Evolutionary conservation across 805 yeast genomes (phyloP).

Genomic region (Lachancea meyersii): DNA sequence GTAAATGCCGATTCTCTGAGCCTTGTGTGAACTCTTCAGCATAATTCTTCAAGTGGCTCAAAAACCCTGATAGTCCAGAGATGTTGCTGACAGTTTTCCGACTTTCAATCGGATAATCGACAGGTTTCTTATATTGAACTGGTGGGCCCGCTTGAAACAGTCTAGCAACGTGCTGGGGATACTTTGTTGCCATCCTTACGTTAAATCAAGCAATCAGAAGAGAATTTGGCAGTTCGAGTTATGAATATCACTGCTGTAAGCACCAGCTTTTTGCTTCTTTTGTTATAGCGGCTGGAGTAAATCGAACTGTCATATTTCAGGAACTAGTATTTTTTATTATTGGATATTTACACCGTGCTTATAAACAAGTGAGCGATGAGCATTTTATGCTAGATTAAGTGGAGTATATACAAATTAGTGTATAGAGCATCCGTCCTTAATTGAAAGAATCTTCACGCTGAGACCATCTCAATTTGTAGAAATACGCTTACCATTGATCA

Average conservation of each 20-base stretch:
- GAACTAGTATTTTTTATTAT: neutral
- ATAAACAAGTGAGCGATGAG: conserved; percentile 4
- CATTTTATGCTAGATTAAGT: neutral
- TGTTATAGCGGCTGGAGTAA: too few species aligned
- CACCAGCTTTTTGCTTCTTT: too few species aligned
- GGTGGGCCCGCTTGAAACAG: conserved; percentile 52
- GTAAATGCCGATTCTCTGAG: conserved; percentile 23
- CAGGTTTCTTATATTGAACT: conserved; percentile 41
- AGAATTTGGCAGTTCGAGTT: too few species aligned
- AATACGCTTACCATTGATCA: conserved; percentile 69
- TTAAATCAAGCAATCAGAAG: neutral
- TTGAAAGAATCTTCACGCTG: neutral
- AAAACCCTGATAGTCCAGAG: conserved; percentile 39
- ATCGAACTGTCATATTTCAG: too few species aligned
- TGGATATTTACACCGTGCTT: neutral
- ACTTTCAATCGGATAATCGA: conserved; percentile 43
- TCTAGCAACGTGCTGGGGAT: conserved; percentile 10
- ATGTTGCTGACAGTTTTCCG: conserved; percentile 43
- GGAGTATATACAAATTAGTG: neutral
- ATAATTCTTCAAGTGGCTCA: conserved; percentile 24
- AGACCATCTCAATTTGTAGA: conserved; percentile 20
- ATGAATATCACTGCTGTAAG: too few species aligned
- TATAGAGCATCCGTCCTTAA: neutral
- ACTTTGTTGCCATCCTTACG: neutral
- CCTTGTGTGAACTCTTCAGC: conserved; percentile 27